Evolutionary conservation across 2,329 filamentous ascomycete species (phyloP).

Genomic region (Plenodomus lindquistii): DNA sequence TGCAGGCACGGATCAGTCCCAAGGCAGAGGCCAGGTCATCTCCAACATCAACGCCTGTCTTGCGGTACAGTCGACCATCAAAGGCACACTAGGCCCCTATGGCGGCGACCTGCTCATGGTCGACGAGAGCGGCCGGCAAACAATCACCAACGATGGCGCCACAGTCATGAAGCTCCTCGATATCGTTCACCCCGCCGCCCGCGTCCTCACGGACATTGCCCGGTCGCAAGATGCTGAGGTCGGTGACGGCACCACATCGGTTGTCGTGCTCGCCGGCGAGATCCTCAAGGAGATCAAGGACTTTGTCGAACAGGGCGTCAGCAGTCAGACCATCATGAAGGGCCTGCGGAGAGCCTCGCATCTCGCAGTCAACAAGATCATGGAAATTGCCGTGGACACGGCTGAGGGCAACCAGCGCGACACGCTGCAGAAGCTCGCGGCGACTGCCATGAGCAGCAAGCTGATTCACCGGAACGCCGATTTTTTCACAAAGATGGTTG

Average conservation of each 20-base stretch:
- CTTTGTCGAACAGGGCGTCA: constrained; percentile 94
- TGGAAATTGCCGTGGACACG: constrained; percentile 91
- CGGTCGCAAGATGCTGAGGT: constrained; percentile 99
- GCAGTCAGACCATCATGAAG: constrained; percentile 97
- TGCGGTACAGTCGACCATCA: constrained; percentile 93
- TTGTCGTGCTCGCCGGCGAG: constrained; percentile 96
- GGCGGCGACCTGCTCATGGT: constrained; percentile 96
- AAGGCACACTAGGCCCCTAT: constrained; percentile 93
- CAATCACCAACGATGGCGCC: constrained; percentile 98
- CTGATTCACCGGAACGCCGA: constrained; percentile 95
- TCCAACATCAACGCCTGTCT: constrained; percentile 99
- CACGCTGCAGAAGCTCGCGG: constrained; percentile 85
- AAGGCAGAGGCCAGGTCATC: constrained; percentile 94
- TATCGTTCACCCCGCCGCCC: constrained; percentile 95
- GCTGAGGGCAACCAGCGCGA: constrained; percentile 82
- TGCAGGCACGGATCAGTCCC: constrained; percentile 91
- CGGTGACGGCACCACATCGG: constrained; percentile 95
- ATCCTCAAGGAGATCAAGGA: constrained; percentile 97
- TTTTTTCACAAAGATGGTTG: constrained; percentile 98
- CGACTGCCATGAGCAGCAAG: constrained; percentile 99
- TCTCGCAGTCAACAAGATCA: constrained; percentile 98
- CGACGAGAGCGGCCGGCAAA: constrained; percentile 92
- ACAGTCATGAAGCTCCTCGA: constrained; percentile 99
- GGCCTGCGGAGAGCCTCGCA: constrained; percentile 82
- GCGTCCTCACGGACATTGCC: constrained; percentile 97